These are phyloP conservation scores for Crepidotus variabilis DNA, from an alignment of 768 basidiomycete species.

Conservation along the genomic window DNA sequence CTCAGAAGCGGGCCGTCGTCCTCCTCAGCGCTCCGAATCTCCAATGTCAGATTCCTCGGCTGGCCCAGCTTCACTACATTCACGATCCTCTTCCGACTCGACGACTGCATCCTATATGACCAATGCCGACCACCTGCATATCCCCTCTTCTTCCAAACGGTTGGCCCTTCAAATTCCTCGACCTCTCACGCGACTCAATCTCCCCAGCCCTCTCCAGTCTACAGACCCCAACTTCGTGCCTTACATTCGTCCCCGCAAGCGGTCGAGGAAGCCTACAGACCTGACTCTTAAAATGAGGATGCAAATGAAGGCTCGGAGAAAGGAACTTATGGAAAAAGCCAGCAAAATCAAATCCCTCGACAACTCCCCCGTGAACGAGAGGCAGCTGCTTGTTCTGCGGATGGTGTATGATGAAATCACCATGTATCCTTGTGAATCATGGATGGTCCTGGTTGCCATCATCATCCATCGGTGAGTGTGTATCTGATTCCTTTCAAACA, in stretches of 20 bases:
- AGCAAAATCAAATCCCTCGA: constrained; percentile 40
- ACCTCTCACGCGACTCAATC: constrained; percentile 14
- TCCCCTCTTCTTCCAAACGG: constrained; percentile 20
- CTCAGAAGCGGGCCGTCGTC: constrained; percentile 4
- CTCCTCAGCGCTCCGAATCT: not conserved
- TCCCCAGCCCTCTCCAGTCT: constrained; percentile 21
- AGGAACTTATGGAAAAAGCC: constrained; percentile 31
- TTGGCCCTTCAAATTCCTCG: constrained; percentile 21
- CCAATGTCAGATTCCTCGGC: not conserved
- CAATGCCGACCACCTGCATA: not conserved
- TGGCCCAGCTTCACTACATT: not conserved
- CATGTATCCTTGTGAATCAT: constrained; percentile 59
- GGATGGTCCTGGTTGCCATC: constrained; percentile 56
- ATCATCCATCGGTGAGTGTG: constrained; percentile 47
- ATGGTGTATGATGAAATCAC: constrained; percentile 67
- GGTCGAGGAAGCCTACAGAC: constrained; percentile 18
- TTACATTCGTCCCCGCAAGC: constrained; percentile 23
- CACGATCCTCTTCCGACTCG: not conserved
- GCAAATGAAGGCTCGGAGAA: constrained; percentile 28
- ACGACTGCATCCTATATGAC: constrained; percentile 12
- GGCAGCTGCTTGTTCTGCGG: constrained; percentile 53
- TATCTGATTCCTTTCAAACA: not conserved
- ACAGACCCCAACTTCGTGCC: constrained; percentile 21
- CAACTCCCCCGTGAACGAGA: constrained; percentile 54
- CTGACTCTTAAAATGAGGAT: constrained; percentile 23